Evolutionary conservation across 169 alveolate genomes (phyloP), one percentile per base, ranked within the genome.

Genomic region (Cryptosporidium tyzzeri): DNA sequence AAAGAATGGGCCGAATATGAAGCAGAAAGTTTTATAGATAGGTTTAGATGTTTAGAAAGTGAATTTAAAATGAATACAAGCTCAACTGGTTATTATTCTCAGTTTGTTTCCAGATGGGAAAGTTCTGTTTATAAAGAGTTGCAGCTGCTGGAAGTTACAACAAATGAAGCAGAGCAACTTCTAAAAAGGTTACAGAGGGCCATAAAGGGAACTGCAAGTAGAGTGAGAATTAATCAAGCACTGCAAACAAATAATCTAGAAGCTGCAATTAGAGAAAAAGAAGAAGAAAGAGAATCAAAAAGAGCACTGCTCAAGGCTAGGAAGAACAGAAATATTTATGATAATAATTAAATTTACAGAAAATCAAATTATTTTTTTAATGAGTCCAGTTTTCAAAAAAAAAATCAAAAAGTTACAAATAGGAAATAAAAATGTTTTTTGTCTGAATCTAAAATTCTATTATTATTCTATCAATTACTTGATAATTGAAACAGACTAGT

Each of bases 251-350:
- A 26, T 65, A 62, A 59, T 58, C 75, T 80, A 16, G 89, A 80
- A 65, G 89, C 89, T 10, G 89, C 65, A 41, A 80, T 80, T 62
- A 80, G 75, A 65, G 89, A 80, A 80, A 80, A 80, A 41, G 89
- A 80, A 26, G 89, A 80, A 62, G 89, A 80, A 35, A 59, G 73
- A 62, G 89, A 80, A 16, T 33, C 75, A 1, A 80, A 80, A 65
- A 80, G 89, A 41, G 73, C 68, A 44, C 16, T 62, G 9, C 53
- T 80, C 5, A 80, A 80, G 37, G 41, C 89, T 41, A 80, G 80
- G 21, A 80, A 80, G n/a, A 59, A 80, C n/a, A 41, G 62, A 33
- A 80, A 23, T 48, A n/a, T 16, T 8, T 59, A 12, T 14, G 50
- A 39, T 29, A 39, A 44, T 31, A 67, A 48, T 61, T 73, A 73